Conservation (phyloP, 495 filamentous ascomycete species). For the Staphylotrichum tortipilum region DNA sequence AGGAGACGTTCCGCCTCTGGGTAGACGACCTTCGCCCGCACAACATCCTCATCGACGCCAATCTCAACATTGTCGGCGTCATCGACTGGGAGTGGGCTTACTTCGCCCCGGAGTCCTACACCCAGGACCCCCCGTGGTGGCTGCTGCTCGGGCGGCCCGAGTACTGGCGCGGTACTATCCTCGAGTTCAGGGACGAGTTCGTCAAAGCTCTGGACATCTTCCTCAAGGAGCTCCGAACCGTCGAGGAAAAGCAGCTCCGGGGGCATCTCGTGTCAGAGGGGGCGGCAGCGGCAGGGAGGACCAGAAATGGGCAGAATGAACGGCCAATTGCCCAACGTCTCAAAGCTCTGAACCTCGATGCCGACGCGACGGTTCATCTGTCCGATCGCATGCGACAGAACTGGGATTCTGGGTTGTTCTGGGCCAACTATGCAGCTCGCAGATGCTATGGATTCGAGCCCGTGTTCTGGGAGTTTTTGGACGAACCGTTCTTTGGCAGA, state of each 20-base stretch:
- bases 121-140: constrained; percentile 7
- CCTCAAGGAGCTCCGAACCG: background rate
- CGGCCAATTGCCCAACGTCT: background rate
- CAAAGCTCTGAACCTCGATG: background rate
- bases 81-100: constrained; percentile 13
- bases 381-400: constrained; percentile 20
- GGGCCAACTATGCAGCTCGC: constrained; percentile 23
- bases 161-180: background rate
- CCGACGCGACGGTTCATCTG: constrained; percentile 1
- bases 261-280: too few relatives aligned
- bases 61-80: constrained; percentile 4
- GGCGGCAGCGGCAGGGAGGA: background rate
- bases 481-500: constrained; percentile 18
- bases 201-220: background rate
- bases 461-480: constrained; percentile 18
- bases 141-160: background rate
- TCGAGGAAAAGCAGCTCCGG: background rate
- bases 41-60: constrained; percentile 24
- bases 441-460: constrained; percentile 24
- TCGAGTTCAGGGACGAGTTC: background rate
- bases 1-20: constrained; percentile 16
- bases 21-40: constrained; percentile 22
- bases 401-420: constrained; percentile 27
- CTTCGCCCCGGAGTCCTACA: constrained; percentile 3
- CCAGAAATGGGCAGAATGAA: background rate